phyloP scores from a whole-genome alignment of 768 basidiomycete species.

The Lactarius trivialis region DNA sequence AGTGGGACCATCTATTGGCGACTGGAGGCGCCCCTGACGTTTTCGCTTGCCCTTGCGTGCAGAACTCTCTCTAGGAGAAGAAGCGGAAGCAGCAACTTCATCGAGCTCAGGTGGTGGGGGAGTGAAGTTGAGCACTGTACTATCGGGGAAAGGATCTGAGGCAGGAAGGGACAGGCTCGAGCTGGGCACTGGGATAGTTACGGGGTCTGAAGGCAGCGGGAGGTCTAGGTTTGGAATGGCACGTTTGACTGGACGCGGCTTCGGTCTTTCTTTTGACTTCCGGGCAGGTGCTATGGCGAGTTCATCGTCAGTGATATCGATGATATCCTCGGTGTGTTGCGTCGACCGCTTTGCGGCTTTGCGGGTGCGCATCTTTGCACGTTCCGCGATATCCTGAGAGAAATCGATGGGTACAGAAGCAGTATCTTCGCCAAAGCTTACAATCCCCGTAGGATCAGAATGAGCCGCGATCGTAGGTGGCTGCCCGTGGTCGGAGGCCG shows the following conservation, averaged over 20 bases:
- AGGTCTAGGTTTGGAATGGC: conserved; percentile 13
- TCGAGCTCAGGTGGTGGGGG: conserved; percentile 9
- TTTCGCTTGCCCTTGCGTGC: conserved; percentile 23
- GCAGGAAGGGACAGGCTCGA: conserved; percentile 28
- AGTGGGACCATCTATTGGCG: background rate
- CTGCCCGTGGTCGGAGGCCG: background rate
- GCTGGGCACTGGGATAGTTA: conserved; percentile 24
- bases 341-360: conserved; percentile 19
- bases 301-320: conserved; percentile 31
- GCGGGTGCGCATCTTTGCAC: conserved; percentile 30
- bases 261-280: conserved; percentile 12
- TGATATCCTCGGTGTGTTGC: conserved; percentile 22
- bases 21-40: background rate
- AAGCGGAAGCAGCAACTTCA: conserved; percentile 1
- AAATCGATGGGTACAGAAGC: conserved; percentile 7
- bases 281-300: conserved; percentile 20
- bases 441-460: background rate
- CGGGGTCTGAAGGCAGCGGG: conserved; percentile 17
- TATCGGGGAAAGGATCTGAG: conserved; percentile 24
- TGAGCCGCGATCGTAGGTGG: background rate
- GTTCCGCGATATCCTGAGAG: conserved; percentile 30
- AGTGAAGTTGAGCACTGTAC: conserved; percentile 14
- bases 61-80: conserved; percentile 6
- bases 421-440: background rate
- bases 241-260: conserved; percentile 17